These are phyloP conservation scores for Diaporthe vexans DNA, from an alignment of 2,329 filamentous ascomycete genomes.

Conservation along the genomic window DNA sequence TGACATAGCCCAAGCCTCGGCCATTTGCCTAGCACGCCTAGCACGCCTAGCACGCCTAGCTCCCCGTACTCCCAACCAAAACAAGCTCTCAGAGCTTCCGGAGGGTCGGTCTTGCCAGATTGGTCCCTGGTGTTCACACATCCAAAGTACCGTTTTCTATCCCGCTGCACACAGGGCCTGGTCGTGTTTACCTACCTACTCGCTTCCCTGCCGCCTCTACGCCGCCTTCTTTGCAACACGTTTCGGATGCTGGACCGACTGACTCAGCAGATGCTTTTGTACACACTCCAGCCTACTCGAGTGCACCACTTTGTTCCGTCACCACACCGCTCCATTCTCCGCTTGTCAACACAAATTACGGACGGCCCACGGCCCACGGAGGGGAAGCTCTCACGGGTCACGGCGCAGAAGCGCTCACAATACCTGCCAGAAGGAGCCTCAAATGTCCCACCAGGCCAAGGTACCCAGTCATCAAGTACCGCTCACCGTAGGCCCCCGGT, in stretches of 20 bases:
- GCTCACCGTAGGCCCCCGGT: conserved; percentile 27
- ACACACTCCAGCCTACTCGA: background rate
- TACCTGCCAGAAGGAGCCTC: conserved; percentile 28
- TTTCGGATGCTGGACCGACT: conserved; percentile 29
- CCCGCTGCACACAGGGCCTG: background rate
- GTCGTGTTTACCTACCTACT: background rate
- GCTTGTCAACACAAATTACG: conserved; percentile 27
- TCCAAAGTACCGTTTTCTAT: background rate
- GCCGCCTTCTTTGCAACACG: background rate
- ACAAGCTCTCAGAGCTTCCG: conserved; percentile 29
- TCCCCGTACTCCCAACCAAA: background rate
- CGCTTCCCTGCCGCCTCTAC: background rate
- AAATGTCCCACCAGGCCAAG: conserved; percentile 7
- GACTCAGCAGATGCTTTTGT: conserved; percentile 16
- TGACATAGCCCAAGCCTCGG: conserved; percentile 30
- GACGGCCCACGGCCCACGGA: conserved; percentile 12
- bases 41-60: no score
- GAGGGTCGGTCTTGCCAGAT: background rate
- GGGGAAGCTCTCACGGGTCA: conserved; percentile 2
- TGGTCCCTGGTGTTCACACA: background rate
- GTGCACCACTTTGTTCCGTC: background rate
- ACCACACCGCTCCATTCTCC: conserved; percentile 26
- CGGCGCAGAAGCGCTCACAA: conserved; percentile 5
- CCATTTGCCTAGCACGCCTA: background rate
- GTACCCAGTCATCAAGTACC: conserved; percentile 19